Evolutionary conservation across 345 rosid genomes (phyloP).

Genomic region (Rhodamnia rubescens): DNA sequence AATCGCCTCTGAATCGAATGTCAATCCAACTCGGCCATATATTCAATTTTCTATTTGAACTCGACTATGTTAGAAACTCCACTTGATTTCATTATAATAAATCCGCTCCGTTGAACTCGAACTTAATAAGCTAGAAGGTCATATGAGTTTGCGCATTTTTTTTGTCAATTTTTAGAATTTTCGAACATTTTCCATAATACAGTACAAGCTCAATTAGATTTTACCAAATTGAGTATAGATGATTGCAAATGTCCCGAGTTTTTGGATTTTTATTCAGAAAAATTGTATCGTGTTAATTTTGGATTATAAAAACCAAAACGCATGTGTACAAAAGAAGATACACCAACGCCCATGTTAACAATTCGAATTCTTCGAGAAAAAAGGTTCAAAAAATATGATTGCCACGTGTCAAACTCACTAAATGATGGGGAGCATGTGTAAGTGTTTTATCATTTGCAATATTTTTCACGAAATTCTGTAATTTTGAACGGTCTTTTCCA

Average conservation of each 20-base stretch:
- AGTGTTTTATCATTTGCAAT: no score
- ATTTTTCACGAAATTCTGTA: no score
- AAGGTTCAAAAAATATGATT: no score
- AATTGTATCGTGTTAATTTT: background rate
- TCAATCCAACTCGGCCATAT: no score
- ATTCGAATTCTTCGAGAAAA: no score
- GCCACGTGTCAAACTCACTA: no score
- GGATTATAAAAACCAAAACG: background rate
- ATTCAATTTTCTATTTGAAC: background rate
- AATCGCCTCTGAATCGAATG: no score
- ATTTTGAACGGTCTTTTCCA: no score
- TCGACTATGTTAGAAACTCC: background rate
- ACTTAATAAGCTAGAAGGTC: background rate
- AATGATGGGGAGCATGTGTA: no score
- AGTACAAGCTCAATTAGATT: background rate
- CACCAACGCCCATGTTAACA: no score
- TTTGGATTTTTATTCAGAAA: background rate
- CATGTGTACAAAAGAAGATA: no score
- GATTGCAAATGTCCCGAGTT: background rate
- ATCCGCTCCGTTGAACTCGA: background rate
- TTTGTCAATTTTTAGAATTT: background rate
- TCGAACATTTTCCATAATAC: no score
- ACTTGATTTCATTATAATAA: background rate
- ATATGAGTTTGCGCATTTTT: background rate
- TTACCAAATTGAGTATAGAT: background rate